Base-by-base conservation (phyloP, 2,329 filamentous ascomycete species). In the Thermothelomyces thermophilus region DNA sequence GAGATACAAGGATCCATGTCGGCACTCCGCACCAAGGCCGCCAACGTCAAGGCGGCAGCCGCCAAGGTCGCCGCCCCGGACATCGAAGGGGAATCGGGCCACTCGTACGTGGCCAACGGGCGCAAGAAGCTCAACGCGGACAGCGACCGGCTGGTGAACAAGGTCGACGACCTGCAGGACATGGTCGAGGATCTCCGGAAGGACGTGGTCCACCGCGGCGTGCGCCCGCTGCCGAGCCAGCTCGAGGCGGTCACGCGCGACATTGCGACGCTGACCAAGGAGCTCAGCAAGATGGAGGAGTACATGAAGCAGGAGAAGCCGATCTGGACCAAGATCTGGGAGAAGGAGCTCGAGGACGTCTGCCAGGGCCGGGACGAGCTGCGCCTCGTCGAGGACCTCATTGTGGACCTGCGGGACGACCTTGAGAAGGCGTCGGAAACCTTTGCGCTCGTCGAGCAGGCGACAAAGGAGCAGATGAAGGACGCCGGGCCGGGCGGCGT, bases 251-350 rank as follows among this genome's bases (percentile, higher is more conserved):
- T 96, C 17, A 85, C 86, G 58, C 94, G 93, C 69, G 91, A 97
- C 60, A 90, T 98, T 55, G 82, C 83, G 42, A 70, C 76, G 48
- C 83, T 93, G 28, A 86, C 83, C 42, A 84, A 89, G 63, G 90
- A 96, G 63, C 81, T 98, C 55, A 93, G 88, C 77, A 90, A 87
- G 70, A 85, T 98, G 78, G 87, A 95, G 64, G 90, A 95, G 14
- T 95, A 87, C 72, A 80, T 98, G 71, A 84, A 83, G 60, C 80
- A 82, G 41, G 93, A 98, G 76, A 95, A 95, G 68, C 93, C 93
- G 0, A 76, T 96, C 51, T 98, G 93, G 91, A 96, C 90, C 48
- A 96, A 96, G 79, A 95, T 97, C 57, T 98, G 93, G 93, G 91
- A 97, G 77, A 90, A 94, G 70, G 90, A 97, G 67, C 75, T 98